These are phyloP conservation scores for Sporothrix globosa DNA, from an alignment of 2,329 filamentous ascomycete genomes.

Conservation along the genomic window DNA sequence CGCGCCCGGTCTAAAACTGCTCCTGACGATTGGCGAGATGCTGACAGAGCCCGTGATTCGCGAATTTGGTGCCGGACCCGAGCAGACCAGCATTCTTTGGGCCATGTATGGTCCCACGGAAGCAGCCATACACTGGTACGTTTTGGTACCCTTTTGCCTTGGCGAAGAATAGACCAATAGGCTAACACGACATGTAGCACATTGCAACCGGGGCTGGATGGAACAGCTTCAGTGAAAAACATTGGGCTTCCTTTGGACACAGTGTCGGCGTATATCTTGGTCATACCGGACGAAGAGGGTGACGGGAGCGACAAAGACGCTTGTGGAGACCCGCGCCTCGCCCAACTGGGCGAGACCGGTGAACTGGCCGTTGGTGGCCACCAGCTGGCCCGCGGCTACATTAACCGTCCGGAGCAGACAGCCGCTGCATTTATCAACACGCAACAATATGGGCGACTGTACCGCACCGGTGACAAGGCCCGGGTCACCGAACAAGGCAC, in stretches of 20 bases:
- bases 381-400: constrained; percentile 78
- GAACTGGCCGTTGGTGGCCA: constrained; percentile 81
- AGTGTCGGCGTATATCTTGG: constrained; percentile 74
- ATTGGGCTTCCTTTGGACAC: constrained; percentile 81
- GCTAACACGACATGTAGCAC: constrained; percentile 55
- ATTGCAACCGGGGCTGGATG: constrained; percentile 65
- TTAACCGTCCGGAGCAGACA: constrained; percentile 80
- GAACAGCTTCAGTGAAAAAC: constrained; percentile 61
- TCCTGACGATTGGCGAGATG: constrained; percentile 94
- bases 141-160: neutral
- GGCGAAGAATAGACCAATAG: too few relatives aligned
- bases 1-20: constrained; percentile 68
- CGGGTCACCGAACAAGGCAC: constrained; percentile 67
- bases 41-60: constrained; percentile 74
- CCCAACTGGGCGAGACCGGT: constrained; percentile 69
- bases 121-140: constrained; percentile 79
- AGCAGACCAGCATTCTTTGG: constrained; percentile 69
- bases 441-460: constrained; percentile 65
- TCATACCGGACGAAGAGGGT: constrained; percentile 46
- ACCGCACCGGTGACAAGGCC: constrained; percentile 85
- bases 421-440: constrained; percentile 69
- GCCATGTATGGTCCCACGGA: constrained; percentile 96
- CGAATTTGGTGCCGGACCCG: constrained; percentile 70
- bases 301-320: neutral
- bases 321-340: constrained; percentile 43